phyloP scores from a whole-genome alignment of 2,329 filamentous ascomycete species.

The Periconia digitata region DNA sequence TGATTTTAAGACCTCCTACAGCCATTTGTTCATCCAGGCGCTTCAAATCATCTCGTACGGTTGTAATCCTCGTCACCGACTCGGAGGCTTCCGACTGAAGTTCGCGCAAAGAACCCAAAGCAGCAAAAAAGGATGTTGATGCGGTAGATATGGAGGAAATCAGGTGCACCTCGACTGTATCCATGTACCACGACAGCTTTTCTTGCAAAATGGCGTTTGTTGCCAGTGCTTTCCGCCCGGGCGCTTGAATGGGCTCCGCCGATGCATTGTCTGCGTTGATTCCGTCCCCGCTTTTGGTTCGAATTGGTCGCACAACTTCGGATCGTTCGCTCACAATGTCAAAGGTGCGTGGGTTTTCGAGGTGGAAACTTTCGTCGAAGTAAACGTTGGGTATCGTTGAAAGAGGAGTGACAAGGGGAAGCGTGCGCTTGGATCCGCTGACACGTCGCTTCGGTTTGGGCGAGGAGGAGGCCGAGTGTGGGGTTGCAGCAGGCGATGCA shows the following conservation, averaged over 20 bases:
- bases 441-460: conserved; percentile 53
- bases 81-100: conserved; percentile 90
- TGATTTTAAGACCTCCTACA: conserved; percentile 78
- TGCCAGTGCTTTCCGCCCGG: conserved; percentile 77
- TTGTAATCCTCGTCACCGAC: conserved; percentile 84
- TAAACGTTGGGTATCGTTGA: conserved; percentile 93
- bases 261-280: conserved; percentile 60
- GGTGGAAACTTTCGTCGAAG: conserved; percentile 90
- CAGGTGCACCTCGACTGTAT: conserved; percentile 95
- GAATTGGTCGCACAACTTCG: conserved; percentile 78
- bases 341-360: conserved; percentile 95
- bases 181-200: conserved; percentile 99
- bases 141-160: conserved; percentile 96
- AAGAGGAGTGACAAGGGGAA: conserved; percentile 77
- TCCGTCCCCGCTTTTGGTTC: conserved; percentile 52
- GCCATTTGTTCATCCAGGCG: conserved; percentile 86
- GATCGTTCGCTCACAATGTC: conserved; percentile 95
- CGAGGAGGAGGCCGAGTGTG: conserved; percentile 52
- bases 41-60: conserved; percentile 74
- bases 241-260: conserved; percentile 56
- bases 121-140: conserved; percentile 94
- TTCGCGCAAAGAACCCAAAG: conserved; percentile 85
- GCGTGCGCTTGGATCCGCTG: conserved; percentile 59
- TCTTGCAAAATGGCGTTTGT: conserved; percentile 98
- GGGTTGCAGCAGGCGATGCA: conserved; percentile 33